Base-by-base conservation (phyloP, 1,139 yeast genomes). In the Nakaseomyces nivariensis region DNA sequence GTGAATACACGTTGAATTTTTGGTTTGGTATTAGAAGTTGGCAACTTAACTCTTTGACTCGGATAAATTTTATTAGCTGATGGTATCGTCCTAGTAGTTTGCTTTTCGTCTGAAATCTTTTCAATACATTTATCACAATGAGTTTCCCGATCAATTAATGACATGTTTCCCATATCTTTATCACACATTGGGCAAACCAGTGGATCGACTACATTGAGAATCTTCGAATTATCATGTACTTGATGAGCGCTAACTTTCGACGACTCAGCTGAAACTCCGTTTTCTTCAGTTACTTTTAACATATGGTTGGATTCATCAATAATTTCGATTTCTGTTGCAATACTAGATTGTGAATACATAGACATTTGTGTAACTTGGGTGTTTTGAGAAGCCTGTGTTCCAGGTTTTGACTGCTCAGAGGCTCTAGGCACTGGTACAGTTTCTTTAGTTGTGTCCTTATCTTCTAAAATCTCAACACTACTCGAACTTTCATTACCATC, bases 61-160 rank as follows among this genome's bases (percentile, higher is more conserved):
- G 3, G 22, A 17, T 17, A 1, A 17, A 3, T 17, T 17, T 17
- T 17, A 17, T 17, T 17, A 17, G 22, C 22, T 17, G 3, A 17
- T 17, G 22, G 22, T 17, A 17, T 17, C 22, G 22, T 17, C 22
- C 22, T 17, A 17, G 22, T 17, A 17, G 1, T 17, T 17, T 17
- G 22, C 22, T 17, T 17, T 17, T 17, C 22, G 2, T 17, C 22
- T 5, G 36, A 11, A n/a, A 33, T 33, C 6, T 26, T 38, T 42
- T 56, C 64, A 26, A 78, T 58, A 55, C 88, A 82, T 25, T 68
- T 66, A 52, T 81, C 82, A 24, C 81, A 85, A 59, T 82, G 89
- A n/a, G 69, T 67, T 9, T 74, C 76, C 43, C 85, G 66, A 38
- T 70, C 71, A 25, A 70, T 68, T 4, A 79, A 51, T 2, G 68